A percentile compares a stretch with the other conserved stretches of the same genome.
These are phyloP conservation scores for Metschnikowia santaceciliae DNA, from an alignment of 805 yeast species.

Conservation along the genomic window DNA sequence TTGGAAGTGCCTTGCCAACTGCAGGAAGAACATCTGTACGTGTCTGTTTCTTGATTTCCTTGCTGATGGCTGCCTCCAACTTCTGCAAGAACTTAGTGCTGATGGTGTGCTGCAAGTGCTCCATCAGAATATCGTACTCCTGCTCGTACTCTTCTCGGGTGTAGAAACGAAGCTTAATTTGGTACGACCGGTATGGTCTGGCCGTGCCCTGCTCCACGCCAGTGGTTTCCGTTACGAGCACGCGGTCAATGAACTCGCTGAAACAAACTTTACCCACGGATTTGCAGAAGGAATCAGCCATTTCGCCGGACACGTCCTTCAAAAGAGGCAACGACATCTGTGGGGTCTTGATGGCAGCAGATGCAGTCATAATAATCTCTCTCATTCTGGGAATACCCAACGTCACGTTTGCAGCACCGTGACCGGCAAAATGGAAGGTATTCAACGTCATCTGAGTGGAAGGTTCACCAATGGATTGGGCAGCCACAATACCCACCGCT, in stretches of 20 bases:
- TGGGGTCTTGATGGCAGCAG: slow-evolving; percentile 94
- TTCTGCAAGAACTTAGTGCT: slow-evolving; percentile 60
- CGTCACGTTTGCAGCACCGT: slow-evolving; percentile 99
- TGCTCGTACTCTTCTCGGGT: slow-evolving; percentile 69
- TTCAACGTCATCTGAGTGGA: slow-evolving; percentile 98
- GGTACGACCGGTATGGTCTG: slow-evolving; percentile 64
- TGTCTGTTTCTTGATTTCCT: slow-evolving; percentile 81
- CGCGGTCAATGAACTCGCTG: slow-evolving; percentile 84
- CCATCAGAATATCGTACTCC: slow-evolving; percentile 85
- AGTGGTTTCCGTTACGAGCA: slow-evolving; percentile 83
- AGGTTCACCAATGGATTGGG: slow-evolving; percentile 98
- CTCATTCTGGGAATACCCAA: slow-evolving; percentile 99
- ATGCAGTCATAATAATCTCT: slow-evolving; percentile 99
- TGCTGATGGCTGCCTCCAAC: slow-evolving; percentile 68
- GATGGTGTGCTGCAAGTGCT: slow-evolving; percentile 68
- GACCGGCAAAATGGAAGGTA: slow-evolving; percentile 98
- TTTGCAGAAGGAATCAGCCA: slow-evolving; percentile 91
- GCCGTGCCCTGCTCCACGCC: slow-evolving; percentile 50
- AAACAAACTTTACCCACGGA: slow-evolving; percentile 79
- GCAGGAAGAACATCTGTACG: slow-evolving; percentile 54
- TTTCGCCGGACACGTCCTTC: slow-evolving; percentile 73
- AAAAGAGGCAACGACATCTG: slow-evolving; percentile 92
- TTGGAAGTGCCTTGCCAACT: slow-evolving; percentile 69
- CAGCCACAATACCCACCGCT: slow-evolving; percentile 96
- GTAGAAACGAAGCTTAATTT: slow-evolving; percentile 71